Conservation (phyloP, 176 grass and related monocot genomes). For the Oryza glumipatula region DNA sequence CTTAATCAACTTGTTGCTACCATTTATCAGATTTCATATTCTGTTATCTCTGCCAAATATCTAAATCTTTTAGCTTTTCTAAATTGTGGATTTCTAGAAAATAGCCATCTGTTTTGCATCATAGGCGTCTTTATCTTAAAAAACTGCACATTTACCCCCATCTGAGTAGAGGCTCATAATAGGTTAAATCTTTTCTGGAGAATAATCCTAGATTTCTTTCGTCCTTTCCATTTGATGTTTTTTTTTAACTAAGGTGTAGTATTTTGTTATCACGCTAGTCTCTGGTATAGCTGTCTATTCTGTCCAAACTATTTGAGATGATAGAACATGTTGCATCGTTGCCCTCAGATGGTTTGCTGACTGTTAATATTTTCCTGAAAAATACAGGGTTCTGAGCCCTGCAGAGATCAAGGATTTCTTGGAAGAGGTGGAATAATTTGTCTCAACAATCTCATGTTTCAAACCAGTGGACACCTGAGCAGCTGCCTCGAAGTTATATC, state of each 20-base stretch:
- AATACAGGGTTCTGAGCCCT: constrained; percentile 63
- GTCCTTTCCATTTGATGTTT: not conserved
- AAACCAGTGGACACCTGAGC: not conserved
- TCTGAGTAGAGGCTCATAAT: not conserved
- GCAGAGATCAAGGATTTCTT: constrained; percentile 76
- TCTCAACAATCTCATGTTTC: not conserved
- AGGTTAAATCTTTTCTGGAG: not conserved
- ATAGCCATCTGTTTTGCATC: not conserved
- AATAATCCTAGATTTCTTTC: not conserved
- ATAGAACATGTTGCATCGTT: not conserved
- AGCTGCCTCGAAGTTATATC: not conserved
- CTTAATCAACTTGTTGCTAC: not conserved
- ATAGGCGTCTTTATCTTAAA: not conserved
- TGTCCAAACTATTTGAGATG: not conserved
- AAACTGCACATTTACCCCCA: not conserved
- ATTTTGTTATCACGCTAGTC: not conserved
- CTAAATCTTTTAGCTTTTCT: not conserved
- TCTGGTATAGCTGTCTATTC: not conserved
- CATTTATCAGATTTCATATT: not conserved
- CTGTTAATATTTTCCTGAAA: not conserved
- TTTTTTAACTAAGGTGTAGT: not conserved
- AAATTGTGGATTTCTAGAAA: not conserved
- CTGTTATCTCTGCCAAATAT: not conserved
- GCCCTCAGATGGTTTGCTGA: not conserved
- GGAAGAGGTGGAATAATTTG: constrained; percentile 66